Evolutionary conservation across 1,284 basidiomycete genomes (phyloP), one percentile per base, ranked within the genome.

Genomic region (Wallemia mellicola): DNA sequence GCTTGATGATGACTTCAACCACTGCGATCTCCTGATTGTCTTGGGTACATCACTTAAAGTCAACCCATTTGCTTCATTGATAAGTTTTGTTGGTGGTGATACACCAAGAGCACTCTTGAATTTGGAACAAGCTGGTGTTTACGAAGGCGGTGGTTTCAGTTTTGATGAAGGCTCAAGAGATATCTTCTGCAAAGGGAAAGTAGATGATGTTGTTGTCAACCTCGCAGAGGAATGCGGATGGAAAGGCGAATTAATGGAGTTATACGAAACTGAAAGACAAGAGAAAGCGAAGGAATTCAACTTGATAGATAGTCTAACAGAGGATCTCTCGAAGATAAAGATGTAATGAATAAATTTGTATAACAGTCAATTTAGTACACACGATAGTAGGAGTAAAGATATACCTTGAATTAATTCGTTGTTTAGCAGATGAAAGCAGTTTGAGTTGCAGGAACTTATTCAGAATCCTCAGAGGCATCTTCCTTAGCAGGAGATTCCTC

Each of bases 31-130:
- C 26, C 64, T 73, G 24, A 65, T 73, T 28, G 70, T 72, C 1
- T 62, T 73, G 60, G 72, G 72, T 17, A 73, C 72, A 0, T 69
- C 68, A 1, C 63, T 73, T 5, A 64, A 67, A 60, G 71, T 73
- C 0, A 69, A 72, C 17, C 72, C 72, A 0, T 73, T 73, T 61
- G 71, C 71, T 2, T 65, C 66, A 1, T 63, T 73, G 5, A 66
- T 72, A 27, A 64, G 69, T 61, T 64, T 66, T 15, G 72, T 73
- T 7, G n/a, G 19, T 5, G 19, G 19, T 7, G 22, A n/a, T 17
- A 17, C 17, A 11, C 38, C 9, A 5, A 7, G 38, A 7, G 38
- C 38, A n/a, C n/a, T 48, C 14, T n/a, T 48, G 5, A 48, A 48
- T 48, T n/a, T 48, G 5, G 9, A 48, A 11, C 38, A 5, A 11